Percentiles rank a stretch among this genome's conserved stretches.
Conservation (phyloP, 2,329 filamentous ascomycete genomes). For the Cryphonectria radicalis region DNA sequence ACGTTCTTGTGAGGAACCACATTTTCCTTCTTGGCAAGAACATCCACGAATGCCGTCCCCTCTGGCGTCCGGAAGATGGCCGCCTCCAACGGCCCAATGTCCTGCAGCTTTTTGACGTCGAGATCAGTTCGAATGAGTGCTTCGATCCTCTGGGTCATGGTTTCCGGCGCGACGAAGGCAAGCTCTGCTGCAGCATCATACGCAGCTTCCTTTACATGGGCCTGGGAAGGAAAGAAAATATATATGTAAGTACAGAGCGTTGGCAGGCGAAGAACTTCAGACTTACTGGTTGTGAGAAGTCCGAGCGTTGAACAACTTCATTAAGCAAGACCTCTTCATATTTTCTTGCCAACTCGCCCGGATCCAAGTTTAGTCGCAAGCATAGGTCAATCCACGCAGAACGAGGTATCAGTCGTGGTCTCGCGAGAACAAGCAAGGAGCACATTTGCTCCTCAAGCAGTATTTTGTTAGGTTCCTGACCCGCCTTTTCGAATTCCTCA, state of each 20-base stretch:
- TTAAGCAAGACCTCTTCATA: constrained; percentile 67
- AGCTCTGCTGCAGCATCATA: constrained; percentile 87
- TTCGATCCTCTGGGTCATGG: constrained; percentile 76
- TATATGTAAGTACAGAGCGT: neutral
- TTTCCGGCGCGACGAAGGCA: constrained; percentile 88
- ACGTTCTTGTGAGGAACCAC: constrained; percentile 80
- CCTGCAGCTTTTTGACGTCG: constrained; percentile 67
- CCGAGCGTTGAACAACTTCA: constrained; percentile 59
- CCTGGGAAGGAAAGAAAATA: neutral
- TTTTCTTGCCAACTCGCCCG: constrained; percentile 73
- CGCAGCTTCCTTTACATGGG: constrained; percentile 67
- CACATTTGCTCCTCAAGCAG: constrained; percentile 73
- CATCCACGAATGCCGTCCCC: constrained; percentile 86
- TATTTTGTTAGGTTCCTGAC: constrained; percentile 50
- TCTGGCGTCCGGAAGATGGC: constrained; percentile 92
- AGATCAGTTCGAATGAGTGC: constrained; percentile 76
- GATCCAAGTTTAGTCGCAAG: constrained; percentile 79
- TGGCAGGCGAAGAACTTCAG: neutral
- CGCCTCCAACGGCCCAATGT: constrained; percentile 83
- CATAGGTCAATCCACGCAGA: constrained; percentile 90
- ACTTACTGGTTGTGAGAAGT: constrained; percentile 29
- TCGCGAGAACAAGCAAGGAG: constrained; percentile 76
- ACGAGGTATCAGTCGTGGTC: constrained; percentile 75
- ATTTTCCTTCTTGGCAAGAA: constrained; percentile 80
- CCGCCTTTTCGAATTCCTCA: constrained; percentile 53